Evolutionary conservation across 305 asterid species (phyloP).

Genomic region (Solanum hybrid): DNA sequence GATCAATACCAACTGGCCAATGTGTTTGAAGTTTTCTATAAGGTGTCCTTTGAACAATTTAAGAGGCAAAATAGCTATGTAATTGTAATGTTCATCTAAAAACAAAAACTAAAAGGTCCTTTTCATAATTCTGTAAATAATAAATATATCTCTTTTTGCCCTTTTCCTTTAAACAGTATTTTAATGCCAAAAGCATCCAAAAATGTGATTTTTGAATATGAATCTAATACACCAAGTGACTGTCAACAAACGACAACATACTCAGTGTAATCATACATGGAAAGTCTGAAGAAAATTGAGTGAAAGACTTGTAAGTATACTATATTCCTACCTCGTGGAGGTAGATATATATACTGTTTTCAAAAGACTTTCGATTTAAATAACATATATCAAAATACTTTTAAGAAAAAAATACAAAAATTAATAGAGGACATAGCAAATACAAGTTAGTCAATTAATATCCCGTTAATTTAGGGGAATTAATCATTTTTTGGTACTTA

Average conservation of each 20-base stretch:
- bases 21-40: neutral
- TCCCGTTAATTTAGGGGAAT: neutral
- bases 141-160: neutral
- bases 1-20: neutral
- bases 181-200: neutral
- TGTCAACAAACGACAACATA: neutral
- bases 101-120: neutral
- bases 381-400: neutral
- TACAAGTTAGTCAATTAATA: neutral
- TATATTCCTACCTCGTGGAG: neutral
- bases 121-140: neutral
- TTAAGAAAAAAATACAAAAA: neutral
- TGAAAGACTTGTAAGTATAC: neutral
- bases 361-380: neutral
- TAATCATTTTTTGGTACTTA: neutral
- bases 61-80: neutral
- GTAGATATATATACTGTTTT: neutral
- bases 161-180: neutral
- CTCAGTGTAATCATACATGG: neutral
- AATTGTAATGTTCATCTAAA: neutral
- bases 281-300: neutral
- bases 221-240: neutral
- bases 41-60: neutral
- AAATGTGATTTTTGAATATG: neutral
- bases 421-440: neutral